A percentile compares a stretch with the other conserved stretches of the same genome.
Conservation (phyloP, 495 filamentous ascomycete species). For the Daldinia vernicosa region DNA sequence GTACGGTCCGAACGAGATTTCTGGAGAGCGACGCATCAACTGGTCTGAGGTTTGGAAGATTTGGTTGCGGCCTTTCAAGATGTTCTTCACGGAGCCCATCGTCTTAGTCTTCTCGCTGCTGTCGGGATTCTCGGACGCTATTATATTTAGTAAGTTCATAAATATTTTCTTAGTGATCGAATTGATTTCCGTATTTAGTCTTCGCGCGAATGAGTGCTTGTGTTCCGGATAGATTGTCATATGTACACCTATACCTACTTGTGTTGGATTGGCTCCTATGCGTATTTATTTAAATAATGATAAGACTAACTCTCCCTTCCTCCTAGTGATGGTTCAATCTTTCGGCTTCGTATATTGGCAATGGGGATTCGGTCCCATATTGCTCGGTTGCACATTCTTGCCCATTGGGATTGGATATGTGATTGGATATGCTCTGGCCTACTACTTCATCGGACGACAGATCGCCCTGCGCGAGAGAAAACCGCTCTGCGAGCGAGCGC, state of each 20-base stretch:
- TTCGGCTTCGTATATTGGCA: constrained; percentile 67
- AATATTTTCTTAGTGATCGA: neutral
- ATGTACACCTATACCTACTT: neutral
- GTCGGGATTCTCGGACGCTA: constrained; percentile 69
- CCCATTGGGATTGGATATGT: constrained; percentile 69
- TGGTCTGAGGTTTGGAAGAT: constrained; percentile 62
- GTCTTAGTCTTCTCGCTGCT: constrained; percentile 66
- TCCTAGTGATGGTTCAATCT: constrained; percentile 67
- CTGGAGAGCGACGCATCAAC: constrained; percentile 48
- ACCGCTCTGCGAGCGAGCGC: constrained; percentile 63
- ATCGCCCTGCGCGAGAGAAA: constrained; percentile 55
- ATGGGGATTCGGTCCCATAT: constrained; percentile 63
- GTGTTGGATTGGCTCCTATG: neutral
- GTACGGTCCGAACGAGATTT: constrained; percentile 71
- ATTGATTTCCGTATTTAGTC: neutral
- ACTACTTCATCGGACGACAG: constrained; percentile 63
- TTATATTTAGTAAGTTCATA: constrained; percentile 61
- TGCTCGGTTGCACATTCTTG: constrained; percentile 64
- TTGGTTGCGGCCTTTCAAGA: constrained; percentile 68
- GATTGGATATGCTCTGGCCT: constrained; percentile 63
- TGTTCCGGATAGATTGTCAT: neutral
- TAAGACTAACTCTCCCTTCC: constrained; percentile 2
- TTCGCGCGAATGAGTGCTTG: neutral
- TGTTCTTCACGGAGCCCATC: constrained; percentile 70
- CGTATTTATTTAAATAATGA: neutral